These are phyloP conservation scores for Petunia hybrid DNA, from an alignment of 305 asterid genomes.

Conservation along the genomic window DNA sequence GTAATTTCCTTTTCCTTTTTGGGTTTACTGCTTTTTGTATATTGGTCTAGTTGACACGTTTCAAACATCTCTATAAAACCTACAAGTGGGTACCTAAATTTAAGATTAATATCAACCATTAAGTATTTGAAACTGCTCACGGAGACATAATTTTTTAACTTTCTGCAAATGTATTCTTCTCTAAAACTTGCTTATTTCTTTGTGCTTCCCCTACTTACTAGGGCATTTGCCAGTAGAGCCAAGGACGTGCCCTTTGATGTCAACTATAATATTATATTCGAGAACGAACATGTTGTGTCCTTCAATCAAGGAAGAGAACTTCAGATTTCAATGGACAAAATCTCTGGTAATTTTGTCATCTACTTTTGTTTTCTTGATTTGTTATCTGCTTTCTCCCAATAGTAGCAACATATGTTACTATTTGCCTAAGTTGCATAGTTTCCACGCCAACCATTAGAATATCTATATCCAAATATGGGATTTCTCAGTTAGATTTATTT, in stretches of 20 bases:
- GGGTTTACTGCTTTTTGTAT: background rate
- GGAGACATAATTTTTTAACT: background rate
- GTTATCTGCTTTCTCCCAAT: background rate
- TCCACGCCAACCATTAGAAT: no score
- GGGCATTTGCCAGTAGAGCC: constrained; percentile 29
- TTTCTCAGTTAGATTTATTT: no score
- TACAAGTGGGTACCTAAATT: background rate
- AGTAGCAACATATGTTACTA: no score
- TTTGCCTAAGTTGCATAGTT: no score
- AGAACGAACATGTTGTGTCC: constrained; percentile 46
- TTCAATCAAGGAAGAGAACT: constrained; percentile 52
- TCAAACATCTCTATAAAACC: background rate
- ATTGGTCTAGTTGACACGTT: background rate
- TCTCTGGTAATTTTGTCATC: constrained; percentile 47
- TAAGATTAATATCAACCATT: background rate
- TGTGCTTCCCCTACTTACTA: background rate
- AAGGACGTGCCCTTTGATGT: constrained; percentile 42
- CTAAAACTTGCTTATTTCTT: constrained; percentile 29
- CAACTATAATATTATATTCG: constrained; percentile 57
- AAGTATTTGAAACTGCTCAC: no score
- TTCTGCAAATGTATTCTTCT: constrained; percentile 38
- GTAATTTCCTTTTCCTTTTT: background rate
- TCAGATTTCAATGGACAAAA: constrained; percentile 57
- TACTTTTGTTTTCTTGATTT: background rate
- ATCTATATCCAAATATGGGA: no score